Base-by-base conservation (phyloP, 148 eudicot species). In the Rhododendron molle region DNA sequence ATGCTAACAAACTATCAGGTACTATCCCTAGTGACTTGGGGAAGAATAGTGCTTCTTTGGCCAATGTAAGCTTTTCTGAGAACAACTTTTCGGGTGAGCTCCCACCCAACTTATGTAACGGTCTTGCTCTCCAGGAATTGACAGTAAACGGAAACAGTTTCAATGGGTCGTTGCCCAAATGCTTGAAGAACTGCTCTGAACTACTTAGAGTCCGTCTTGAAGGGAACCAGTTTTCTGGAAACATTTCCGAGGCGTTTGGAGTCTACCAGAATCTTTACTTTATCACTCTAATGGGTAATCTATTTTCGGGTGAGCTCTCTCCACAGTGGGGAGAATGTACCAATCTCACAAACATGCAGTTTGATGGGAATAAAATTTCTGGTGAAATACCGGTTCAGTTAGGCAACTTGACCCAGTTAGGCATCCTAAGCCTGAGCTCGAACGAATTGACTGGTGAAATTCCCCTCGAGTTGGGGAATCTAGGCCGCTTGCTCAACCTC, bases 11-110 rank as follows among this genome's bases (percentile, higher is more conserved):
- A 3, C 88, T 96, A n/a, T 86, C 90, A 5, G 99, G 98, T 43
- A 81, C 50, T 74, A 86, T 94, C 58, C 96, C 97, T 2, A 85
- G 43, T 32, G 94, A 89, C 60, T 86, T 96, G 49, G 98, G 98
- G 9, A 87, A 88, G 85, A 88, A 83, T 28, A 91, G 74, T 77
- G 91, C 80, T 14, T 5, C 5, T 9, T 89, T 96, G 72, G 43
- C 82, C 21, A 90, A 85, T 91, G 97, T 92, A n/a, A 93, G 96
- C 87, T 92, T 96, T 80, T 89, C 99, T 52, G 86, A 92, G 84
- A 96, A 96, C 85, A 91, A 89, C 86, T 95, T 96, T 85, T 89
- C 92, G 0, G 99, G 99, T 38, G 87, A 91, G 77, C 85, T 96
- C 47, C 98, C 98, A 47, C 82, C 92, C 9, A 81, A 87, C 50